Evolutionary conservation across 345 rosid species (phyloP).

Genomic region (Eucalyptus sp.): DNA sequence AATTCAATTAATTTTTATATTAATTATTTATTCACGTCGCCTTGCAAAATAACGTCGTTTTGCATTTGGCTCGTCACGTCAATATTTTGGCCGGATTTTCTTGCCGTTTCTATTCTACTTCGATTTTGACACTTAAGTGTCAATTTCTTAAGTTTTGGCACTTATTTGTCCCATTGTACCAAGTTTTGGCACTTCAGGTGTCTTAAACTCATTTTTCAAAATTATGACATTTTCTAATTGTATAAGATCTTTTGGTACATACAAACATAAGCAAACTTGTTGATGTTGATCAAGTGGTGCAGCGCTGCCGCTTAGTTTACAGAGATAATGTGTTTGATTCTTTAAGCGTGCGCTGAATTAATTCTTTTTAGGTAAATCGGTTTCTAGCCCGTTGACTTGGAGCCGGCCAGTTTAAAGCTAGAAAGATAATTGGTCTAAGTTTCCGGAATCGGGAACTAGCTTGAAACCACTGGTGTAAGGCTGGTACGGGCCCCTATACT

Average conservation of each 20-base stretch:
- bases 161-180: fast-evolving
- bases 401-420: background rate
- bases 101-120: fast-evolving
- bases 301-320: background rate
- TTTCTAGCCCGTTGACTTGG: background rate
- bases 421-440: background rate
- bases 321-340: background rate
- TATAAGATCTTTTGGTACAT: background rate
- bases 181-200: fast-evolving
- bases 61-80: fast-evolving
- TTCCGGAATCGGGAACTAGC: background rate
- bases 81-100: fast-evolving
- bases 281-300: background rate
- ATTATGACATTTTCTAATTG: background rate
- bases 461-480: background rate
- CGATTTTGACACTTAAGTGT: fast-evolving
- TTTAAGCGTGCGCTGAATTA: background rate
- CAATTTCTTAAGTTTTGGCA: fast-evolving
- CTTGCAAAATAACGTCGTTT: fast-evolving
- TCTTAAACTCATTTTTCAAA: fast-evolving
- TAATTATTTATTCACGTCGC: fast-evolving
- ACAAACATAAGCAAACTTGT: background rate
- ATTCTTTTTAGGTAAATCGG: background rate
- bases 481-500: background rate
- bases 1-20: no score